A percentile compares a stretch with the other conserved stretches of the same genome.
Conservation (phyloP, 169 alveolate genomes). For the Amoebophrya sp. region DNA sequence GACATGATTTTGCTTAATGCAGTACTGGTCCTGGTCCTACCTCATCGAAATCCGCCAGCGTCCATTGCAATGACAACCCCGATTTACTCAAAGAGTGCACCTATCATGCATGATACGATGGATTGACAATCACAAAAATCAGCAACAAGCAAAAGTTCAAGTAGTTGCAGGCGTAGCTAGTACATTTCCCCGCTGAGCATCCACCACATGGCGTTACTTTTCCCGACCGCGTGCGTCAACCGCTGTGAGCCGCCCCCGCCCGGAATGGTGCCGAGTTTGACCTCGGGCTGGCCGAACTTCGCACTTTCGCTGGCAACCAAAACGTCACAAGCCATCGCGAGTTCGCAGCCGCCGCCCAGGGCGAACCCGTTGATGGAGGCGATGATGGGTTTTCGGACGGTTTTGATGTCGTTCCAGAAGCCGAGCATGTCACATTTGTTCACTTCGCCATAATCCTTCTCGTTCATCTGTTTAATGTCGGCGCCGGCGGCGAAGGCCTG, state of each 20-base stretch:
- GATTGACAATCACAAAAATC: too few relatives aligned
- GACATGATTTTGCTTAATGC: too few relatives aligned
- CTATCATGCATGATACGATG: too few relatives aligned
- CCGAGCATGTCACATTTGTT: constrained; percentile 50
- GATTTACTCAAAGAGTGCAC: too few relatives aligned
- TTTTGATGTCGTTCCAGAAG: constrained; percentile 58
- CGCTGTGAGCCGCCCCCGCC: constrained; percentile 74
- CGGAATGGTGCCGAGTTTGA: constrained; percentile 61
- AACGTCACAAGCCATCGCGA: constrained; percentile 72
- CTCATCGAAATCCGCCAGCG: too few relatives aligned
- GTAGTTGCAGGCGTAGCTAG: too few relatives aligned
- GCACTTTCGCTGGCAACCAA: constrained; percentile 65
- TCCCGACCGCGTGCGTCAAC: constrained; percentile 63
- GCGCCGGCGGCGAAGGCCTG: constrained; percentile 69
- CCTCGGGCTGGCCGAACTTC: constrained; percentile 71
- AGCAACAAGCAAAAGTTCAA: too few relatives aligned
- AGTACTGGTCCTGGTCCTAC: too few relatives aligned
- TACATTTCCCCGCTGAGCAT: constrained; percentile 56
- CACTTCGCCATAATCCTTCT: constrained; percentile 53
- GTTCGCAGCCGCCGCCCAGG: constrained; percentile 78
- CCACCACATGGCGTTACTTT: constrained; percentile 67
- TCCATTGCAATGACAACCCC: too few relatives aligned
- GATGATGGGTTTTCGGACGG: constrained; percentile 61
- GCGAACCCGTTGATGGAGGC: constrained; percentile 73
- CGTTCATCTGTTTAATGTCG: constrained; percentile 77